These are phyloP conservation scores for Eudorina sp. DNA, from an alignment of 139 green algal genomes.

Conservation along the genomic window DNA sequence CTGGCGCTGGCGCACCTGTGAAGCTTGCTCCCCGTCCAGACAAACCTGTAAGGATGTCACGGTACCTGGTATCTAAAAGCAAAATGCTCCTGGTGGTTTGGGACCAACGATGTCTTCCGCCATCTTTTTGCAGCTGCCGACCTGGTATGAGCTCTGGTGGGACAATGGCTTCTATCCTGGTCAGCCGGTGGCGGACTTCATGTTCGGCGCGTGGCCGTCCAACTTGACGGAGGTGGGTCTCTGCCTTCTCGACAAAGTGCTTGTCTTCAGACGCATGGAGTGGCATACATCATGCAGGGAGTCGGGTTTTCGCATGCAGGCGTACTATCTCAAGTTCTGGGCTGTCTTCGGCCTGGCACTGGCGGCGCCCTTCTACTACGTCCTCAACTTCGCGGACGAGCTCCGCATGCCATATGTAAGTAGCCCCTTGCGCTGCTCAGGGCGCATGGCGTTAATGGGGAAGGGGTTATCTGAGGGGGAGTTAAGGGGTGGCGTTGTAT, in stretches of 20 bases:
- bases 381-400: slow-evolving; percentile 32
- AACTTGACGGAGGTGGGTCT: slow-evolving; percentile 64
- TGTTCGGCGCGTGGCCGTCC: slow-evolving; percentile 55
- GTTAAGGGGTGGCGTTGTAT: too few relatives aligned
- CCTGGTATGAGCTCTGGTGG: slow-evolving; percentile 76
- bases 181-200: slow-evolving; percentile 60
- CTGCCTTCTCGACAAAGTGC: too few relatives aligned
- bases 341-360: slow-evolving; percentile 38
- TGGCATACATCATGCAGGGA: too few relatives aligned
- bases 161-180: slow-evolving; percentile 70
- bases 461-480: too few relatives aligned
- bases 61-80: background rate
- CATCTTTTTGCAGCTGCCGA: slow-evolving; percentile 57
- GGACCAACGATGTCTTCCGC: too few relatives aligned
- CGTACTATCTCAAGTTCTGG: slow-evolving; percentile 40
- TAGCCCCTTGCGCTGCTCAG: too few relatives aligned
- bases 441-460: too few relatives aligned
- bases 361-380: slow-evolving; percentile 49
- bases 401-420: slow-evolving; percentile 41
- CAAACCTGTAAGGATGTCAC: slow-evolving; percentile 56
- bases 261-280: too few relatives aligned
- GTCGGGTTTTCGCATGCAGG: slow-evolving; percentile 8
- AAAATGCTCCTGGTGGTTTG: too few relatives aligned
- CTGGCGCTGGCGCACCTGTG: slow-evolving; percentile 64
- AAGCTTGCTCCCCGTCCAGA: slow-evolving; percentile 61